Evolutionary conservation across 495 filamentous ascomycete species (phyloP), one percentile per base, ranked within the genome.

Genomic region (Lasiosphaeris hirsuta): DNA sequence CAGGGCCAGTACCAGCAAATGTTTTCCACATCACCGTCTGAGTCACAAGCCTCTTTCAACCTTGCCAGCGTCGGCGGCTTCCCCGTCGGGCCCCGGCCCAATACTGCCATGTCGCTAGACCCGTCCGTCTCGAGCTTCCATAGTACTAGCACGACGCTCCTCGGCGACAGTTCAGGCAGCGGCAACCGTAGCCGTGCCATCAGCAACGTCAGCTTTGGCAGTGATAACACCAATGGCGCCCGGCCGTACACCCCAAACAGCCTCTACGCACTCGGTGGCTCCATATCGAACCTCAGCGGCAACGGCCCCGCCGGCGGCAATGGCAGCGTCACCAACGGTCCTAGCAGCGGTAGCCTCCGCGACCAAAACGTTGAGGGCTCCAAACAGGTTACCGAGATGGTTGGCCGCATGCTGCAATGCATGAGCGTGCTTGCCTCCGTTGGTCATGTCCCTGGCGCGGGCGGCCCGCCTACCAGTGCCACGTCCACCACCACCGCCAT

Each of bases 391-490:
- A 97, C 94, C 11, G 92, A 97, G 58, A 96, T 90, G 52, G 93
- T 96, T 8, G 94, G 90, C 1, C 80, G 95, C 54, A 95, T 98
- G 92, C 80, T 98, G 58, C 94, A 98, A 73, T 98, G 95, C 67
- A 86, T 98, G 69, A 89, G 86, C 63, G 93, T 98, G 9, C 77
- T 97, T 1, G 87, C 89, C 9, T 86, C 86, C 60, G 82, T 95
- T 10, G 78, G 78, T 2, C 53, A 55, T 17, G 42, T 55, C 14
- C 51, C 39, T 5, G 30, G 13, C 14, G 39, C 51, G 40, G 23
- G 23, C 23, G 23, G 23, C 5, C 39, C 30, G 13, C n/a, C 41
- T 13, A 13, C 58, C 7, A 33, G 30, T 2, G 8, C 48, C 10
- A 37, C 40, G 9, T 7, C 48, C 17, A 10, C 17, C 10, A 36